phyloP scores from a whole-genome alignment of 768 basidiomycete genomes.

The Hydnomerulius pinastri region DNA sequence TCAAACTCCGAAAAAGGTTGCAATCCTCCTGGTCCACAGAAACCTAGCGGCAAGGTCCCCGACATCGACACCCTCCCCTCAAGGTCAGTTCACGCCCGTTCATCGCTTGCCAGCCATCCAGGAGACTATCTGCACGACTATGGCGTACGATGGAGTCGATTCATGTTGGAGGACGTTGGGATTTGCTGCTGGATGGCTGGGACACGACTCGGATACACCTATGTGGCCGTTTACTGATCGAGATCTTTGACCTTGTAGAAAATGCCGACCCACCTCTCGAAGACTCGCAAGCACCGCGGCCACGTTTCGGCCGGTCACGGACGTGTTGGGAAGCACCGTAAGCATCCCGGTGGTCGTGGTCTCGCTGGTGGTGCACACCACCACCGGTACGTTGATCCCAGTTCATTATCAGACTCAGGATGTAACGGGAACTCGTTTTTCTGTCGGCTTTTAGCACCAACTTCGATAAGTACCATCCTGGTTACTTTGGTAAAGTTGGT shows the following conservation, averaged over 20 bases:
- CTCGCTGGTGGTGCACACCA: slow-evolving; percentile 99
- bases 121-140: slow-evolving; percentile 6
- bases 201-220: slow-evolving; percentile 35
- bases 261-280: slow-evolving; percentile 96
- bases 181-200: slow-evolving; percentile 57
- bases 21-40: slow-evolving; percentile 2
- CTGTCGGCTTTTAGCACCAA: slow-evolving; percentile 65
- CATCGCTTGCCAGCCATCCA: slow-evolving; percentile 16
- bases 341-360: slow-evolving; percentile 99
- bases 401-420: neutral
- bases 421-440: neutral
- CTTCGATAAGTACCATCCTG: slow-evolving; percentile 99
- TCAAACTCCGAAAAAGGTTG: slow-evolving; percentile 27
- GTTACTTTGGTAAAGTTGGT: slow-evolving; percentile 99
- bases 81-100: slow-evolving; percentile 59
- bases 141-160: slow-evolving; percentile 17
- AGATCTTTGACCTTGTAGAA: slow-evolving; percentile 34
- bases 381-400: slow-evolving; percentile 72
- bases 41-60: slow-evolving; percentile 28
- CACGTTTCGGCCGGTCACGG: slow-evolving; percentile 99
- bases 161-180: slow-evolving; percentile 15
- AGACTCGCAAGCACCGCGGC: slow-evolving; percentile 99
- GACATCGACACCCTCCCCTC: slow-evolving; percentile 54
- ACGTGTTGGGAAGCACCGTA: slow-evolving; percentile 99
- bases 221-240: slow-evolving; percentile 18